Evolutionary conservation across 164 flowering plant genomes (phyloP), one percentile per base, ranked within the genome.

Genomic region (Vitis cinerea): DNA sequence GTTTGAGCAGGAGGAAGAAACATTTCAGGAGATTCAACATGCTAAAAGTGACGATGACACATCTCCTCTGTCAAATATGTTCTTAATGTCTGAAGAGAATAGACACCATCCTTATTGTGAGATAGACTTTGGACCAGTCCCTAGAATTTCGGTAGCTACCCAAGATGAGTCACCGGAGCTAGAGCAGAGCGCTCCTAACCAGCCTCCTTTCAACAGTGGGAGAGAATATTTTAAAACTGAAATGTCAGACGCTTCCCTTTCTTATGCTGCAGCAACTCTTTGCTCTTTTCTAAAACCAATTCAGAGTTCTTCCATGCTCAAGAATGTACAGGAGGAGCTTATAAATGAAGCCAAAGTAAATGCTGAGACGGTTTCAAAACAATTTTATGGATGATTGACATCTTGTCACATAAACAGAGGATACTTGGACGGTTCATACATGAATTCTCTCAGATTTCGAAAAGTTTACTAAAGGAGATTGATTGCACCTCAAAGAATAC

Each of bases 81-180:
- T 80, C 30, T 70, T 80, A 23, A 71, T 58, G 67, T 58, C 76
- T 61, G 83, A 76, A 57, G 84, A 74, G 48, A 81, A 83, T 71
- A 86, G 82, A 47, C 93, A 95, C 73, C 55, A 48, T 65, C 90
- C 98, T n/a, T 93, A 87, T 64, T 86, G 95, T 78, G 85, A 82
- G 30, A 85, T 88, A 16, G 75, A 72, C 10, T 72, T 83, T 64
- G 86, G 80, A 19, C 57, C 66, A 16, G 71, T 68, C 55, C 10
- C 72, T 72, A 74, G 71, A 64, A 19, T 17, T 50, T 23, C 19
- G 27, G 50, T 37, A 37, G 66, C 63, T 61, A 52, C 52, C 64
- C 64, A 23, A 14, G 65, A 50, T 53, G 78, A 50, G 10, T 52
- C 69, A 50, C 70, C 49, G 58, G 74, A 72, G 52, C 54, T 11